Conservation (phyloP, 495 filamentous ascomycete genomes). For the Xylaria palmicola region DNA sequence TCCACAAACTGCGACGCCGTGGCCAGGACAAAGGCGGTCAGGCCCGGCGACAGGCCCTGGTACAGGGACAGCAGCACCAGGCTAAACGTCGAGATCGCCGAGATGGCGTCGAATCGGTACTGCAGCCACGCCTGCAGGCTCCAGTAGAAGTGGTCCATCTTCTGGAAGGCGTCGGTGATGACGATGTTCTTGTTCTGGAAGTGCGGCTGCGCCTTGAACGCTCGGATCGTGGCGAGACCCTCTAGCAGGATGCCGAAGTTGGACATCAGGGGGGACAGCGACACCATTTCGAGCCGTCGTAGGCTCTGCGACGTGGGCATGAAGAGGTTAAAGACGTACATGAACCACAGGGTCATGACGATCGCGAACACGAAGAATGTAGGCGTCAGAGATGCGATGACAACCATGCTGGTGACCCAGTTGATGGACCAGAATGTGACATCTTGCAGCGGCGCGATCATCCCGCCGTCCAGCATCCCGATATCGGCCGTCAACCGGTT, state of each 20-base stretch:
- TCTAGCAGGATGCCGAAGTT: slow-evolving; percentile 81
- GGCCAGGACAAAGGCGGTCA: slow-evolving; percentile 73
- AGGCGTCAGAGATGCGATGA: slow-evolving; percentile 75
- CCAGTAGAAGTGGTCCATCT: slow-evolving; percentile 94
- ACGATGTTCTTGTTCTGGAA: slow-evolving; percentile 75
- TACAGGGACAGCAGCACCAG: slow-evolving; percentile 70
- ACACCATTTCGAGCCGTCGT: slow-evolving; percentile 79
- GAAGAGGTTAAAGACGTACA: slow-evolving; percentile 68
- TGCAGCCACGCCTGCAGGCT: slow-evolving; percentile 77
- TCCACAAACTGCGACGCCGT: slow-evolving; percentile 62
- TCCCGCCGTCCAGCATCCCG: slow-evolving; percentile 75
- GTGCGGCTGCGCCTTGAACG: slow-evolving; percentile 68
- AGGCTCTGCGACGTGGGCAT: slow-evolving; percentile 80
- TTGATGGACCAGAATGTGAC: slow-evolving; percentile 64
- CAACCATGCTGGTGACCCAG: slow-evolving; percentile 68
- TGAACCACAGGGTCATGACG: slow-evolving; percentile 59
- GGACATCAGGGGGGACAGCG: slow-evolving; percentile 75
- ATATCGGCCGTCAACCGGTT: slow-evolving; percentile 86
- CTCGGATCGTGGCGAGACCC: slow-evolving; percentile 75
- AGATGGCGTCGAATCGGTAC: slow-evolving; percentile 72
- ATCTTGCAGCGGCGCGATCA: slow-evolving; percentile 64
- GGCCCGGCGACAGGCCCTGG: slow-evolving; percentile 65
- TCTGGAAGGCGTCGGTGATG: slow-evolving; percentile 79
- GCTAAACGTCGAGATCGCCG: slow-evolving; percentile 66
- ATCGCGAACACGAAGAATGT: slow-evolving; percentile 70